These are phyloP conservation scores for Orychophragmus violaceus DNA, from an alignment of 345 rosid genomes.

Conservation along the genomic window DNA sequence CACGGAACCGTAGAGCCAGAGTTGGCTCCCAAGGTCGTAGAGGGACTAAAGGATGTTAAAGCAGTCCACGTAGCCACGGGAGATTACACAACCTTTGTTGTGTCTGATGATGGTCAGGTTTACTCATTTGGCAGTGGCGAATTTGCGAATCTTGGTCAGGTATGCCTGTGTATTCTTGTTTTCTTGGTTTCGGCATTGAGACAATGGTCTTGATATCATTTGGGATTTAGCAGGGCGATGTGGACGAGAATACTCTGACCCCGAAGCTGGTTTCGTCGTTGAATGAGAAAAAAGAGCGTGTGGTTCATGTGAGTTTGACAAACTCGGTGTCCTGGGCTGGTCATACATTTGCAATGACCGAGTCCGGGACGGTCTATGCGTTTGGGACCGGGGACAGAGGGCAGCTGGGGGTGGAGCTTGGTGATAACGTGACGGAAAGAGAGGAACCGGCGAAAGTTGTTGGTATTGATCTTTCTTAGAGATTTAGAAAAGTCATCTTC, in stretches of 20 bases:
- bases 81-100: constrained; percentile 86
- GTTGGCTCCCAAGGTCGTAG: constrained; percentile 72
- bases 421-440: constrained; percentile 62
- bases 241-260: constrained; percentile 57
- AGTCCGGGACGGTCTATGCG: constrained; percentile 76
- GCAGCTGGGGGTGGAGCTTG: constrained; percentile 75
- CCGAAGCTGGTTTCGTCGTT: constrained; percentile 66
- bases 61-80: constrained; percentile 87
- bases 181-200: not conserved
- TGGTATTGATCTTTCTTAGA: constrained; percentile 46
- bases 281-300: constrained; percentile 64
- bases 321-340: constrained; percentile 76
- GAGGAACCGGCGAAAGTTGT: constrained; percentile 67
- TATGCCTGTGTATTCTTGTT: constrained; percentile 34
- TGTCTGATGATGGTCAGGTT: constrained; percentile 82
- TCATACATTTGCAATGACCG: constrained; percentile 85
- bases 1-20: constrained; percentile 88
- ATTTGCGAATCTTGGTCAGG: constrained; percentile 91
- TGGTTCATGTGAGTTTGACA: constrained; percentile 87
- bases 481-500: not conserved
- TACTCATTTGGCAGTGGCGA: constrained; percentile 86
- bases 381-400: constrained; percentile 96
- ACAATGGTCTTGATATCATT: not conserved
- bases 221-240: constrained; percentile 44
- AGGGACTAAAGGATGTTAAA: constrained; percentile 61